phyloP scores from a whole-genome alignment of 257 asterid species.

The Linaria vulgaris region DNA sequence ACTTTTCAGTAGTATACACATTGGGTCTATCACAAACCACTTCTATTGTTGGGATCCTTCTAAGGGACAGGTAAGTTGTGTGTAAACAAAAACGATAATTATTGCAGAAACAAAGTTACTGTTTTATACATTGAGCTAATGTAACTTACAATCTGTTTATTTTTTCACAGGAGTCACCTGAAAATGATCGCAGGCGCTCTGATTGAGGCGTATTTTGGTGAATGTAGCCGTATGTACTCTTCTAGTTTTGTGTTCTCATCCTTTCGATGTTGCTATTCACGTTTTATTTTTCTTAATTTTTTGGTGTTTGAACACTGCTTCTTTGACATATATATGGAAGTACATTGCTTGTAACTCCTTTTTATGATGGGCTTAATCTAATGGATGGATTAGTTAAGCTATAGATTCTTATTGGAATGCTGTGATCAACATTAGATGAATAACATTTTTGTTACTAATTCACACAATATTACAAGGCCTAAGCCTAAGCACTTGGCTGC shows the following conservation, averaged over 20 bases:
- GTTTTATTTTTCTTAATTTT: too few relatives aligned
- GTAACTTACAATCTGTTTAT: not conserved
- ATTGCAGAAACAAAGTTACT: too few relatives aligned
- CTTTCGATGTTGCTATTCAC: not conserved
- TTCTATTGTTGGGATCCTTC: not conserved
- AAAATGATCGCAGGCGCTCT: not conserved
- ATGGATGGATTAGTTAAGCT: not conserved
- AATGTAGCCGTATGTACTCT: not conserved
- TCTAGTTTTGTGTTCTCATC: not conserved
- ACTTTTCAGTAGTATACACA: not conserved
- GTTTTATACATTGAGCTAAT: too few relatives aligned
- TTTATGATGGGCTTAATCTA: not conserved
- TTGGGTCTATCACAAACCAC: not conserved
- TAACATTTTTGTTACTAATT: too few relatives aligned
- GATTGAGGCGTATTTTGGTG: not conserved
- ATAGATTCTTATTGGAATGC: not conserved
- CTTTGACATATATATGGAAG: not conserved
- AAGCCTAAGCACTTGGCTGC: too few relatives aligned
- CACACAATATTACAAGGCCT: too few relatives aligned
- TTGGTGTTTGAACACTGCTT: not conserved
- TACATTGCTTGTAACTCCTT: too few relatives aligned
- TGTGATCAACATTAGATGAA: too few relatives aligned
- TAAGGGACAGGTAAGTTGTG: not conserved
- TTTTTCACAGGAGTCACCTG: constrained; percentile 6
- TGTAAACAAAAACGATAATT: too few relatives aligned